Evolutionary conservation across 768 basidiomycete species (phyloP), one percentile per base, ranked within the genome.

Genomic region (Coprinellus micaceus): DNA sequence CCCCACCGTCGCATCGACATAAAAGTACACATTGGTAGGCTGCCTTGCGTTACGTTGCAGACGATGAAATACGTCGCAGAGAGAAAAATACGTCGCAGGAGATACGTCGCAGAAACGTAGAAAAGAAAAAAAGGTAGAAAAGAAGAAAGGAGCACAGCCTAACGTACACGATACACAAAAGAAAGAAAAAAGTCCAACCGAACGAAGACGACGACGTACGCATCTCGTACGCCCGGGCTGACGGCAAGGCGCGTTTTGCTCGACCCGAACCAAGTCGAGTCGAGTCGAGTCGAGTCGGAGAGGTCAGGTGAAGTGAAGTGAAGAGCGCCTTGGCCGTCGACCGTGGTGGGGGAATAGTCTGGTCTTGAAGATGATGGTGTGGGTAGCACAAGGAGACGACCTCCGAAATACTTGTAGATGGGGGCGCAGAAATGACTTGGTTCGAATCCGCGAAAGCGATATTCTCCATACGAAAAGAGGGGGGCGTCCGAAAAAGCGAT

Each of bases 1-100:
- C 47, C 19, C 13, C 33, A 51, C 49, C 49, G n/a, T 36, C 30
- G 30, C 49, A 51, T 51, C 30, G 49, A 30, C 49, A 29, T 26
- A 17, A 29, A 10, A 21, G 49, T 51, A 29, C 49, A 28, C 44
- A n/a, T 17, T 13, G 24, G 26, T 48, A 24, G 24, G 13, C 19
- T 46, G 21, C 21, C 44, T 48, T 28, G 22, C 28, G 24, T 33
- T 33, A 13, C 33, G 33, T 6, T 33, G 33, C 6, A 13, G 13
- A 33, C n/a, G n/a, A n/a, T n/a, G n/a, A n/a, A n/a, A n/a, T n/a
- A n/a, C n/a, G n/a, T n/a, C n/a, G n/a, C n/a, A n/a, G n/a, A n/a
- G n/a, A n/a, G n/a, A n/a, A n/a, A n/a, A n/a, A n/a, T n/a, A n/a
- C n/a, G n/a, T n/a, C n/a, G n/a, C n/a, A n/a, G n/a, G n/a, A n/a